Evolutionary conservation across 495 filamentous ascomycete species (phyloP).

Genomic region (Annulohypoxylon nitens): DNA sequence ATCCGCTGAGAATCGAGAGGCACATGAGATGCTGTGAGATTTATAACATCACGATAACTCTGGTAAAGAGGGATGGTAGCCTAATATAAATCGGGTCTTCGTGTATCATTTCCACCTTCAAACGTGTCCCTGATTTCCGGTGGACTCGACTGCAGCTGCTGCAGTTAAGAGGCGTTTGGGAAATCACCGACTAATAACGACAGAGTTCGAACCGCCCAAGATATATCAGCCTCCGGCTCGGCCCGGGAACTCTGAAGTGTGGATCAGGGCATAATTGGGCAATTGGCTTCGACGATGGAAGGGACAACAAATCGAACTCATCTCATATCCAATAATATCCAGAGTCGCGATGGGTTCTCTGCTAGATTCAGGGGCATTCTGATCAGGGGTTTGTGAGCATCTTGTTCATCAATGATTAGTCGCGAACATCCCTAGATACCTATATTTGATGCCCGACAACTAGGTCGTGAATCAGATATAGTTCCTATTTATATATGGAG

Average conservation of each 20-base stretch:
- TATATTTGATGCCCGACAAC: constrained; percentile 35
- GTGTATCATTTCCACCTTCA: not conserved
- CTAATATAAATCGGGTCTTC: constrained; percentile 6
- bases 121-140: not conserved
- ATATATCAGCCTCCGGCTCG: constrained; percentile 31
- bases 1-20: not conserved
- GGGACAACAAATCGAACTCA: constrained; percentile 9
- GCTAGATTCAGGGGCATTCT: constrained; percentile 14
- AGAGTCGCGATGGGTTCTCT: constrained; percentile 7
- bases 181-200: constrained; percentile 6
- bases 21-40: not conserved
- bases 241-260: constrained; percentile 36
- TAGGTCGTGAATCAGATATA: constrained; percentile 14
- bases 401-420: constrained; percentile 5
- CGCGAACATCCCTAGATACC: not conserved
- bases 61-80: not conserved
- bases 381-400: constrained; percentile 27
- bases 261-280: constrained; percentile 32
- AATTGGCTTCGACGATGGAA: constrained; percentile 4
- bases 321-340: constrained; percentile 30
- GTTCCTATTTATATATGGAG: constrained; percentile 44
- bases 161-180: not conserved
- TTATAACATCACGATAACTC: constrained; percentile 6
- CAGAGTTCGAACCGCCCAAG: constrained; percentile 12
- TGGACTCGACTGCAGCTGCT: not conserved